phyloP scores from a whole-genome alignment of 2,329 filamentous ascomycete species.

The Albophoma yamanashiensis region DNA sequence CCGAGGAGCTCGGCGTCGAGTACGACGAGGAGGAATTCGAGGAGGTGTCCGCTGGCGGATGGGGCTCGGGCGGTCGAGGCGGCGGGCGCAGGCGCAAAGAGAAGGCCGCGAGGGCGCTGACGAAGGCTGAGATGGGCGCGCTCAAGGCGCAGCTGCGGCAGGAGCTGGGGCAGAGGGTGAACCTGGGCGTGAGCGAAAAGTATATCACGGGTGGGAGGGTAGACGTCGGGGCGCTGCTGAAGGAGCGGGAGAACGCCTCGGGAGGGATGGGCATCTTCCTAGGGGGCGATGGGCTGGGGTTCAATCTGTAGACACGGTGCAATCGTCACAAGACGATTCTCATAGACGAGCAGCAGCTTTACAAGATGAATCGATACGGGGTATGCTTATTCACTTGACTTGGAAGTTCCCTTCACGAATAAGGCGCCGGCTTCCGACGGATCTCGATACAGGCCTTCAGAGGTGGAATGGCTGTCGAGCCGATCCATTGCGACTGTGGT shows the following conservation, averaged over 20 bases:
- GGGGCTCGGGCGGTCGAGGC: constrained; percentile 56
- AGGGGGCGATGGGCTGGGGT: constrained; percentile 24
- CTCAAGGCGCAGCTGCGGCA: constrained; percentile 63
- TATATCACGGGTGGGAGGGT: constrained; percentile 79
- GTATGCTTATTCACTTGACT: not conserved
- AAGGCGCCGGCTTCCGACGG: constrained; percentile 4
- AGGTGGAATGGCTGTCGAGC: constrained; percentile 26
- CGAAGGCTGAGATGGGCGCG: constrained; percentile 62
- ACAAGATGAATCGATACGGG: not conserved
- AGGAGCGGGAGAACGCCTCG: constrained; percentile 41
- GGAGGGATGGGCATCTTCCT: constrained; percentile 23
- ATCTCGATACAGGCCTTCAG: constrained; percentile 16
- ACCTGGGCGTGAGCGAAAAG: constrained; percentile 76
- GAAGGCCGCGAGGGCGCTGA: constrained; percentile 53
- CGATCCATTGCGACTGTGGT: constrained; percentile 32
- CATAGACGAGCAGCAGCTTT: not conserved
- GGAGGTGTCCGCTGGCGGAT: constrained; percentile 57
- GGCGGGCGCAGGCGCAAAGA: constrained; percentile 66
- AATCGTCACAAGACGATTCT: too few relatives aligned
- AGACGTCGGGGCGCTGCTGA: constrained; percentile 64
- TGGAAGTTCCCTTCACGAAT: not conserved
- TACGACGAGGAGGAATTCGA: constrained; percentile 86
- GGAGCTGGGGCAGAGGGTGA: constrained; percentile 63
- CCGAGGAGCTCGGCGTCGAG: constrained; percentile 87
- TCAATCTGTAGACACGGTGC: not conserved